A percentile compares a stretch with the other conserved stretches of the same genome.
Evolutionary conservation across 2,329 filamentous ascomycete species (phyloP).

Genomic region (Talaromyces verruculosus): DNA sequence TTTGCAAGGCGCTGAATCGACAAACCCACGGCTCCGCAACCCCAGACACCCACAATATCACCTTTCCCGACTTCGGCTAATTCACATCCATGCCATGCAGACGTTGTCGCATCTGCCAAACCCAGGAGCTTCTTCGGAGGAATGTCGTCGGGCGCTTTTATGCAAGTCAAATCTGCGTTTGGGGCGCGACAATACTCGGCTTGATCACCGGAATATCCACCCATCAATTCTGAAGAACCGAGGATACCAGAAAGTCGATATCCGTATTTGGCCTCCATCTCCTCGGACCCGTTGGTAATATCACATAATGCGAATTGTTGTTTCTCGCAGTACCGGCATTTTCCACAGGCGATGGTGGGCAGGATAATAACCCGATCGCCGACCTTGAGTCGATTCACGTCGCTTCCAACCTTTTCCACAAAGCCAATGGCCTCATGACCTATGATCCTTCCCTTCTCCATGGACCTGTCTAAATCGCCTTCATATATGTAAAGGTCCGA

Average conservation of each 20-base stretch:
- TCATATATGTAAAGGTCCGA: constrained; percentile 37
- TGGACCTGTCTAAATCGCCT: constrained; percentile 31
- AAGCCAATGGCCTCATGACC: constrained; percentile 34
- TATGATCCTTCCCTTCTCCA: constrained; percentile 33
- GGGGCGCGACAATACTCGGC: constrained; percentile 40
- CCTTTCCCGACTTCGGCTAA: constrained; percentile 33
- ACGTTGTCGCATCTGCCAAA: constrained; percentile 33
- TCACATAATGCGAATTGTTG: constrained; percentile 37
- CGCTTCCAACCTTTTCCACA: constrained; percentile 30
- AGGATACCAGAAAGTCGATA: constrained; percentile 35
- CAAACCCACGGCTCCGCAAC: constrained; percentile 34
- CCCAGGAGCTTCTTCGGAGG: constrained; percentile 33
- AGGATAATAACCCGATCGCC: constrained; percentile 36
- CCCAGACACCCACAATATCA: constrained; percentile 36
- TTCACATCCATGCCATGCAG: constrained; percentile 37
- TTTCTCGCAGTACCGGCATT: constrained; percentile 33
- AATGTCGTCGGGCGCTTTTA: constrained; percentile 30
- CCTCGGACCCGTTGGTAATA: constrained; percentile 31
- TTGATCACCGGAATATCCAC: constrained; percentile 39
- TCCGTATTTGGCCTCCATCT: constrained; percentile 32
- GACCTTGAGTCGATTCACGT: constrained; percentile 26
- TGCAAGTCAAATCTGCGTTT: constrained; percentile 35
- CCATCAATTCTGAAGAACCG: constrained; percentile 35
- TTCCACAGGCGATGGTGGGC: constrained; percentile 34
- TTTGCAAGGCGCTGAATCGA: constrained; percentile 32